A percentile compares a stretch with the other conserved stretches of the same genome.
Evolutionary conservation across 1,139 yeast species (phyloP).

Genomic region (Yamadazyma siamensis): DNA sequence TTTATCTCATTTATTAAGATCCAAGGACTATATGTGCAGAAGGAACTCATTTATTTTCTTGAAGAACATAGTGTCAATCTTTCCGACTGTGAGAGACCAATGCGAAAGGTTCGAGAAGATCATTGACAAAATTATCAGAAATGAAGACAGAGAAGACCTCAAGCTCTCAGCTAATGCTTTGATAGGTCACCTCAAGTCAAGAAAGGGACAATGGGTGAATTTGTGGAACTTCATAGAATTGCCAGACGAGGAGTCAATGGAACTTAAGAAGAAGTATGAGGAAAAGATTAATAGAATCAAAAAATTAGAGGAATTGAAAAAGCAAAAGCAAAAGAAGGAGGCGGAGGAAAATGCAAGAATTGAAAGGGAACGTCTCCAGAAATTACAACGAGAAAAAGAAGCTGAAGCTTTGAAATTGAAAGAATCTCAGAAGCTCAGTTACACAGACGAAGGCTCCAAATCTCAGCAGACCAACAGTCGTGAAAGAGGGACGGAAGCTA

Average conservation of each 20-base stretch:
- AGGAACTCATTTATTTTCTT: conserved; percentile 78
- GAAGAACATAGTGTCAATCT: conserved; percentile 61
- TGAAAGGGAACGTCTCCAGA: conserved; percentile 14
- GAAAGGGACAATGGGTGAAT: conserved; percentile 54
- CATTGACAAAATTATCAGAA: conserved; percentile 45
- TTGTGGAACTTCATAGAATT: conserved; percentile 55
- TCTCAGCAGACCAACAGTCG: conserved; percentile 9
- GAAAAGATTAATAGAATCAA: conserved; percentile 15
- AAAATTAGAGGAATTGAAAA: conserved; percentile 15
- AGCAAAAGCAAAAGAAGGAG: conserved; percentile 22
- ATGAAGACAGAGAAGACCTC: conserved; percentile 76
- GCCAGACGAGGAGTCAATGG: conserved; percentile 28
- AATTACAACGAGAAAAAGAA: conserved; percentile 11
- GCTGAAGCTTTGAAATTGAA: conserved; percentile 6
- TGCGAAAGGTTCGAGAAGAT: conserved; percentile 51
- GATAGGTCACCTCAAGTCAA: conserved; percentile 65
- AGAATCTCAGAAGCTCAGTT: conserved; percentile 16
- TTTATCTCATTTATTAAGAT: conserved; percentile 46
- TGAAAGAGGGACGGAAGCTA: conserved; percentile 16
- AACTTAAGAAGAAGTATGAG: conserved; percentile 21
- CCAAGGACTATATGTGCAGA: conserved; percentile 73
- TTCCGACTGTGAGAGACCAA: conserved; percentile 69
- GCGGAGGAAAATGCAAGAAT: conserved; percentile 13
- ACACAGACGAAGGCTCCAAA: conserved; percentile 17
- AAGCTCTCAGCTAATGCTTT: conserved; percentile 77